Evolutionary conservation across 73 alveolate genomes (phyloP).

Genomic region (Paramecium caudatum): DNA sequence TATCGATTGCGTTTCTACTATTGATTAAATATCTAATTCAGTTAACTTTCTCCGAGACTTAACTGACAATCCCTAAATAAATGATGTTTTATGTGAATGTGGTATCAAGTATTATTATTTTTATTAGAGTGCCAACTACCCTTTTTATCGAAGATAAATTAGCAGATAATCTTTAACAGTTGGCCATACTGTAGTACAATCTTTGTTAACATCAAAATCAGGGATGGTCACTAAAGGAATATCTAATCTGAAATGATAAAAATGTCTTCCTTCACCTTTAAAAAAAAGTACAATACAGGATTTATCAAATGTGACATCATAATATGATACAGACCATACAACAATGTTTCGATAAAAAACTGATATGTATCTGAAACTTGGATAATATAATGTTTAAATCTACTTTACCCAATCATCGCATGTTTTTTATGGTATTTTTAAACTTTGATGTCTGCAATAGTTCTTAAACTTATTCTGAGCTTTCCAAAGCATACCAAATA

Average conservation of each 20-base stretch:
- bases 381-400: conserved; percentile 36
- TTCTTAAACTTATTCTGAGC: conserved; percentile 33
- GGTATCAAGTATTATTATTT: neutral
- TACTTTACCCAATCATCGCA: conserved; percentile 49
- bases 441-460: neutral
- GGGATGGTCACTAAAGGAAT: conserved; percentile 40
- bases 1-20: conserved; percentile 24
- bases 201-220: conserved; percentile 11
- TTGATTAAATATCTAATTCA: conserved; percentile 22
- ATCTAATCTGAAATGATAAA: conserved; percentile 31
- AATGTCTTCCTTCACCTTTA: conserved; percentile 54
- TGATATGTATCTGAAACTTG: conserved; percentile 31
- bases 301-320: conserved; percentile 47
- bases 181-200: conserved; percentile 62
- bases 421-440: conserved; percentile 1
- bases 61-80: conserved; percentile 42
- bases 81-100: neutral
- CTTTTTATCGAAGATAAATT: conserved; percentile 3
- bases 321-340: conserved; percentile 37
- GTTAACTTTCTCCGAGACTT: conserved; percentile 34
- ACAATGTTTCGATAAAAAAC: conserved; percentile 52
- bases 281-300: conserved; percentile 5
- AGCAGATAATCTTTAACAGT: conserved; percentile 36
- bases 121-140: conserved; percentile 6
- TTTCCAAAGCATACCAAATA: conserved; percentile 47